Evolutionary conservation across 2,329 filamentous ascomycete species (phyloP).

Genomic region (Macrophomina pseudophaseolina): DNA sequence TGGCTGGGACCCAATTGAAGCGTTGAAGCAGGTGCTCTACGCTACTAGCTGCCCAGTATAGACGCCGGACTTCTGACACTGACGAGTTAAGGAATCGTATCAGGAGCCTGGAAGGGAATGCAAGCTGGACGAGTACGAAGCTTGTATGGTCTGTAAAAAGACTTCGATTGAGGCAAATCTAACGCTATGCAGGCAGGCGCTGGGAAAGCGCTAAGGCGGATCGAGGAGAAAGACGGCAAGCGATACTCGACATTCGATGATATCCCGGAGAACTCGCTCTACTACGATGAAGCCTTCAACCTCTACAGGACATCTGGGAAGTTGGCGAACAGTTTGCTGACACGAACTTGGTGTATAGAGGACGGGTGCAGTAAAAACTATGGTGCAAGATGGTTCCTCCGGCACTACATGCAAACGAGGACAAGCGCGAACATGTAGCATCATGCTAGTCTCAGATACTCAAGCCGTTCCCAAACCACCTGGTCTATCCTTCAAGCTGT

Average conservation of each 20-base stretch:
- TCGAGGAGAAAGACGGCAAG: slow-evolving; percentile 1
- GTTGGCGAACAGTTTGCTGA: not conserved
- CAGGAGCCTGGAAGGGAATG: not conserved
- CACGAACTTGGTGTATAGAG: not conserved
- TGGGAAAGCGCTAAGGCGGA: not conserved
- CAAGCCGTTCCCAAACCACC: not conserved
- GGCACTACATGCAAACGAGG: slow-evolving; percentile 5
- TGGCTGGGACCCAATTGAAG: not conserved
- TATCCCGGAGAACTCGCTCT: not conserved
- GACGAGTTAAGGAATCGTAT: not conserved
- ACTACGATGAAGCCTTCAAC: not conserved
- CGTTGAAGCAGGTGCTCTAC: not conserved
- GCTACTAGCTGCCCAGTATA: not conserved
- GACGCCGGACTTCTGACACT: not conserved
- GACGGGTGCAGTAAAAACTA: not conserved
- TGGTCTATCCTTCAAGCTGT: not conserved
- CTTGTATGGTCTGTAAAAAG: not conserved
- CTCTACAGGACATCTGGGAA: not conserved
- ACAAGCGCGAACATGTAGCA: not conserved
- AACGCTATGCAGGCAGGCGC: not conserved
- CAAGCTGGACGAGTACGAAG: not conserved
- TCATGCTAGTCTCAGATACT: not conserved
- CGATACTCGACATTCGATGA: slow-evolving; percentile 1
- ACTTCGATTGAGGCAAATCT: not conserved
- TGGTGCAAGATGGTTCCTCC: slow-evolving; percentile 7